These are phyloP conservation scores for Huiozyma sinensis DNA, from an alignment of 805 yeast species.

Conservation along the genomic window DNA sequence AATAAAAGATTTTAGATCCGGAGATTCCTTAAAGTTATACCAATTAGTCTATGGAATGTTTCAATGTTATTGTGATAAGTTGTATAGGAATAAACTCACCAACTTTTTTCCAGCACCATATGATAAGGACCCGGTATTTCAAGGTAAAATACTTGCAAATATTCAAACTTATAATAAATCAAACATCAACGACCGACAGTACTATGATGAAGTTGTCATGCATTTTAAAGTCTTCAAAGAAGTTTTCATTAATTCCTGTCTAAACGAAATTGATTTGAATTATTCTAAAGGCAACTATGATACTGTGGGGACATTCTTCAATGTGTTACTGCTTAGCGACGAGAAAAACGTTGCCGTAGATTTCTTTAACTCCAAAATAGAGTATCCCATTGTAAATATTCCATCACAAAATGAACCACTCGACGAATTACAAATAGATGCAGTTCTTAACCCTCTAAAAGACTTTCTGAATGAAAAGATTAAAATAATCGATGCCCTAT, in stretches of 20 bases:
- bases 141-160: constrained; percentile 17
- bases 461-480: constrained; percentile 29
- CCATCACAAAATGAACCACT: not conserved
- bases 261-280: constrained; percentile 56
- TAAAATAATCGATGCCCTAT: constrained; percentile 29
- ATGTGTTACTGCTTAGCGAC: constrained; percentile 28
- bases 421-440: constrained; percentile 14
- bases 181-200: constrained; percentile 11
- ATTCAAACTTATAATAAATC: constrained; percentile 15
- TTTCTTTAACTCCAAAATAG: constrained; percentile 30
- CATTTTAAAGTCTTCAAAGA: constrained; percentile 31
- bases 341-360: constrained; percentile 32
- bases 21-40: constrained; percentile 10
- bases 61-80: constrained; percentile 15
- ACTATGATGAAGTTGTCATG: constrained; percentile 11
- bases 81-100: constrained; percentile 13
- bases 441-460: constrained; percentile 17
- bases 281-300: constrained; percentile 37
- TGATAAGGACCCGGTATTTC: constrained; percentile 19
- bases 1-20: constrained; percentile 8
- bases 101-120: constrained; percentile 19
- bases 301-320: constrained; percentile 25
- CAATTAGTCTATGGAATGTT: constrained; percentile 10
- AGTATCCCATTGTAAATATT: constrained; percentile 13
- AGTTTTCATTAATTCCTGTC: constrained; percentile 59